These are phyloP conservation scores for Styphnolobium japonicum DNA, from an alignment of 306 rosid genomes.

Conservation along the genomic window DNA sequence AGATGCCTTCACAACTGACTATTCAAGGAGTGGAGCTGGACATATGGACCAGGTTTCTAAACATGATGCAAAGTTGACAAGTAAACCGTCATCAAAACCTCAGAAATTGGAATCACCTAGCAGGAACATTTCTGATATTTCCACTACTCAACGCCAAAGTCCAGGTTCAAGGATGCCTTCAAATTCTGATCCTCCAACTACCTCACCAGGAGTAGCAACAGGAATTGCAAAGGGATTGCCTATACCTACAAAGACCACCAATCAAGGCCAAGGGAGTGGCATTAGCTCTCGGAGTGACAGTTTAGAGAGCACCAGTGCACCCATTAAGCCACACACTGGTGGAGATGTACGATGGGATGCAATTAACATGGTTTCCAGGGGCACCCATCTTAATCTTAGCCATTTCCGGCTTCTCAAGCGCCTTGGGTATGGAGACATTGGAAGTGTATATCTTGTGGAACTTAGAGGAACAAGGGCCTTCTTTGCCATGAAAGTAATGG, in stretches of 20 bases:
- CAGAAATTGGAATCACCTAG: constrained; percentile 14
- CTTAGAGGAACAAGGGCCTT: constrained; percentile 57
- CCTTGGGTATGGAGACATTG: constrained; percentile 83
- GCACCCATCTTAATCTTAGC: constrained; percentile 52
- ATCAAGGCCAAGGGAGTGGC: constrained; percentile 36
- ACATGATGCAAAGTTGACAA: constrained; percentile 20
- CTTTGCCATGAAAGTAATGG: constrained; percentile 94
- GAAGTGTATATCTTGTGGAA: constrained; percentile 78
- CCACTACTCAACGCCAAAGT: constrained; percentile 13
- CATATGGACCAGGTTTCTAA: constrained; percentile 31
- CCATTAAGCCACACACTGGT: constrained; percentile 80
- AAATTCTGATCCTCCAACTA: constrained; percentile 32
- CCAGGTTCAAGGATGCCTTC: constrained; percentile 33
- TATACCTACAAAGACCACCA: constrained; percentile 30
- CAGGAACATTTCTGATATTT: constrained; percentile 30
- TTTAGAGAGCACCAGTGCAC: constrained; percentile 62
- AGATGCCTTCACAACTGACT: constrained; percentile 16
- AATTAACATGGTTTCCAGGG: constrained; percentile 51
- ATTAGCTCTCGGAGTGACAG: constrained; percentile 60
- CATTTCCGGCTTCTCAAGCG: constrained; percentile 84
- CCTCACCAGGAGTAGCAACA: constrained; percentile 10
- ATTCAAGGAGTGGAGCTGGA: constrained; percentile 24
- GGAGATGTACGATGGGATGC: constrained; percentile 91
- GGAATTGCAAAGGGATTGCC: constrained; percentile 25
- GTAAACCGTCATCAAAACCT: constrained; percentile 12